Percentiles rank a stretch among this genome's conserved stretches.
Conservation (phyloP, 139 green algal species). For the Zygnema circumcarinatum region DNA sequence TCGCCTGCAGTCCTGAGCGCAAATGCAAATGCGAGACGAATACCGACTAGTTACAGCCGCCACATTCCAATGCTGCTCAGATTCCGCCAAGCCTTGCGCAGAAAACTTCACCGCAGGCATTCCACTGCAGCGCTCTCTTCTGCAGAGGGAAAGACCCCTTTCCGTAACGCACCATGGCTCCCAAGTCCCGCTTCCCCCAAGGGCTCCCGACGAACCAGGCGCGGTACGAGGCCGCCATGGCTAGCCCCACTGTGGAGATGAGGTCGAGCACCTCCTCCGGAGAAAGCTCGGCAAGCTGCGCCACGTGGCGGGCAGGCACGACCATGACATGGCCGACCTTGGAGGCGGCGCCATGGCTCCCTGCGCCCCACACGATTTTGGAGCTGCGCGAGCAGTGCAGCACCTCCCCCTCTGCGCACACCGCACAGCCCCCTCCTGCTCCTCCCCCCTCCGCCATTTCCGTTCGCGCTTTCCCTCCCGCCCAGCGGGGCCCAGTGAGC, state of each 20-base stretch:
- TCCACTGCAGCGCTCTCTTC: neutral
- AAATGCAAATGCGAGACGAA: neutral
- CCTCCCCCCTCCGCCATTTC: no score
- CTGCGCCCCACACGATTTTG: constrained; percentile 31
- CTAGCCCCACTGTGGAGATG: neutral
- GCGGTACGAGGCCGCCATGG: neutral
- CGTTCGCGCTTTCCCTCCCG: no score
- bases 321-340: constrained; percentile 52
- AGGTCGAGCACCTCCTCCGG: constrained; percentile 35
- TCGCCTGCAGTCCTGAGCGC: constrained; percentile 17
- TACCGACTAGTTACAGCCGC: neutral
- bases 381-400: neutral
- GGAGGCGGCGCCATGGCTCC: constrained; percentile 11
- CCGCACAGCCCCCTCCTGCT: neutral
- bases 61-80: neutral
- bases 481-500: no score
- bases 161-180: constrained; percentile 8
- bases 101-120: neutral
- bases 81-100: neutral
- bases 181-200: constrained; percentile 1
- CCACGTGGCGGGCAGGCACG: constrained; percentile 23
- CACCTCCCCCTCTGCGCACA: constrained; percentile 25
- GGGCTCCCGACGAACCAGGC: constrained; percentile 21
- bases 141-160: neutral
- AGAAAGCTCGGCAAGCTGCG: neutral